Conservation (phyloP, 2,329 filamentous ascomycete species). For the Botrytis fabae region DNA sequence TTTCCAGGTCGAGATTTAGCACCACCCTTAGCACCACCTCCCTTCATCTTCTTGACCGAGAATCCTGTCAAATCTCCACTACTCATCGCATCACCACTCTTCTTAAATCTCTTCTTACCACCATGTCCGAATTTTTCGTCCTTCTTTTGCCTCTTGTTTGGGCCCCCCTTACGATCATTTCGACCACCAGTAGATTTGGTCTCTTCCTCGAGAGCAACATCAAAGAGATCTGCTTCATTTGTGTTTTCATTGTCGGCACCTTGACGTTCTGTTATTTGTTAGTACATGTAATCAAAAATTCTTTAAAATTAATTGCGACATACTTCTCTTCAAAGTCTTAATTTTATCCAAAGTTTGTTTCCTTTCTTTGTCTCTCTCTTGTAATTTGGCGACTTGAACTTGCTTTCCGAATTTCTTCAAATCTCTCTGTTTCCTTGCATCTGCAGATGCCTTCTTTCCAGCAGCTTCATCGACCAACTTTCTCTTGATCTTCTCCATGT, state of each 20-base stretch:
- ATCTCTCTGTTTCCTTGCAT: constrained; percentile 89
- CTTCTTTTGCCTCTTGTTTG: constrained; percentile 88
- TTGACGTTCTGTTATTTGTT: constrained; percentile 69
- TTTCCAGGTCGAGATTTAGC: constrained; percentile 51
- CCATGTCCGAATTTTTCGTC: constrained; percentile 93
- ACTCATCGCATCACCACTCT: constrained; percentile 86
- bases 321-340: constrained; percentile 91
- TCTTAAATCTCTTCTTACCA: constrained; percentile 88
- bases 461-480: constrained; percentile 92
- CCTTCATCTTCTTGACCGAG: constrained; percentile 84
- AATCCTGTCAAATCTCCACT: constrained; percentile 80
- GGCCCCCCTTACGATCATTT: constrained; percentile 26
- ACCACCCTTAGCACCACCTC: constrained; percentile 33
- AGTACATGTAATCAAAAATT: constrained; percentile 26
- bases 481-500: constrained; percentile 95
- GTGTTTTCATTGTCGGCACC: constrained; percentile 58
- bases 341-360: constrained; percentile 94
- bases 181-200: constrained; percentile 30
- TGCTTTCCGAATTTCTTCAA: constrained; percentile 99
- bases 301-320: constrained; percentile 44
- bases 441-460: constrained; percentile 85
- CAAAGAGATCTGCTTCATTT: constrained; percentile 85
- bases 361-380: constrained; percentile 92
- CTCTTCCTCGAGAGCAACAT: constrained; percentile 73
- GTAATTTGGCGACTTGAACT: constrained; percentile 92